Base-by-base conservation (phyloP, 1,139 yeast species). In the Hanseniaspora gamundiae region DNA sequence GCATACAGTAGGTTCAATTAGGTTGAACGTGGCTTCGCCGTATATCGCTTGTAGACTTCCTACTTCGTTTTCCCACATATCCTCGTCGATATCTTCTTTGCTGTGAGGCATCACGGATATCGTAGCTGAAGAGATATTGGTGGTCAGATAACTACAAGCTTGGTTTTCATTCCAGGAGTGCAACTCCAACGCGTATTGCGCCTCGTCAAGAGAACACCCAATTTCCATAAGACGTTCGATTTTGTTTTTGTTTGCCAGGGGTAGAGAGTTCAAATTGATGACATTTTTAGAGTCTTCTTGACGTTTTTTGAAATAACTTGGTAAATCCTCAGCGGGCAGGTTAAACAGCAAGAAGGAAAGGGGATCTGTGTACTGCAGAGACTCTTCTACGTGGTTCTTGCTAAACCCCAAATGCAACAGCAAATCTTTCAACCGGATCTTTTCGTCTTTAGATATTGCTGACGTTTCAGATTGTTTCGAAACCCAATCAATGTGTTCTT, bases 241-340 rank as follows among this genome's bases (percentile, higher is more conserved):
- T 31, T 70, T 63, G 47, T 71, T 68, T 52, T 78, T 52, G 10
- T 52, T 49, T 2, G 48, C 36, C 7, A 59, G 43, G 1, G 62
- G 62, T 13, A 58, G 43, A 2, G 53, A 66, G 10, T 77, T 65
- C 11, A 74, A 68, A 46, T 69, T 74, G 29, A 75, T 62, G 21
- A 66, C 64, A 20, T 71, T 70, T 38, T 65, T 66, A 2, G 74
- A 65, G 49, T 75, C 78, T 45, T 71, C 67, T 27, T 66, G 66
- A 7, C 69, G 58, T 49, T 61, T 61, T 13, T 55, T 59, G 44
- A 67, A 67, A 45, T 57, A 66, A 2, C 54, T 45, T 0, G 98
- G 98, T 39, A 91, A 65, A 56, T 91, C 98, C 57, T 87, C 97
- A 54, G 88, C 96, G 0, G 97, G 97, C 2, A 88, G 73, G 55